A percentile compares a stretch with the other conserved stretches of the same genome.
Conservation (phyloP, 805 yeast genomes). For the Danielia reshetovae region DNA sequence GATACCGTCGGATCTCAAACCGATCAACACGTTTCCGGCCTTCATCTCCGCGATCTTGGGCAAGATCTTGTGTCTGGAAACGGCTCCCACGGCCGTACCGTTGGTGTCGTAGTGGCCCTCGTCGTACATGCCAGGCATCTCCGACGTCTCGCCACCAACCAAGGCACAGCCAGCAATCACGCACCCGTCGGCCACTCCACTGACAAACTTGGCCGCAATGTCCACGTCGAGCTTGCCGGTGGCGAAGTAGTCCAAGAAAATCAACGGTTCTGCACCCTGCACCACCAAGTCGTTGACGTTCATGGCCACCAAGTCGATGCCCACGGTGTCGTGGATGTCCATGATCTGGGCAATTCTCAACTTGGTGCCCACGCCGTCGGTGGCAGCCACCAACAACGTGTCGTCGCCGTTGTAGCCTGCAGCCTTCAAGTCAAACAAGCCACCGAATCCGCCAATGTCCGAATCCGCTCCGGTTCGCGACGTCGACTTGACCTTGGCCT, state of each 20-base stretch:
- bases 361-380: conserved; percentile 99
- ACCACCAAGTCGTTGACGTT: conserved; percentile 96
- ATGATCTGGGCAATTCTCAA: conserved; percentile 89
- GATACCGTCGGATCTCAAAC: conserved; percentile 86
- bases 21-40: conserved; percentile 78
- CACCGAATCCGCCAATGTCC: conserved; percentile 98
- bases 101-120: conserved; percentile 96
- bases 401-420: conserved; percentile 83
- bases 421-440: conserved; percentile 82
- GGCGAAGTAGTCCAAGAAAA: conserved; percentile 95
- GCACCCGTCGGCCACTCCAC: conserved; percentile 97
- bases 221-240: conserved; percentile 84
- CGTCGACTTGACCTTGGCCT: conserved; percentile 86
- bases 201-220: conserved; percentile 82
- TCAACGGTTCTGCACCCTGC: conserved; percentile 97
- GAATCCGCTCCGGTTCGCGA: conserved; percentile 96
- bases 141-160: conserved; percentile 98
- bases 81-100: conserved; percentile 99
- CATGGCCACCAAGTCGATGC: conserved; percentile 98
- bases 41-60: conserved; percentile 69
- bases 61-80: conserved; percentile 63
- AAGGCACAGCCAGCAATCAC: conserved; percentile 92
- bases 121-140: conserved; percentile 98
- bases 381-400: conserved; percentile 90
- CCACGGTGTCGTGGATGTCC: conserved; percentile 92